Evolutionary conservation across 225 moss, liverwort and hornwort species (phyloP).

Genomic region (Marchantia polymorpha): DNA sequence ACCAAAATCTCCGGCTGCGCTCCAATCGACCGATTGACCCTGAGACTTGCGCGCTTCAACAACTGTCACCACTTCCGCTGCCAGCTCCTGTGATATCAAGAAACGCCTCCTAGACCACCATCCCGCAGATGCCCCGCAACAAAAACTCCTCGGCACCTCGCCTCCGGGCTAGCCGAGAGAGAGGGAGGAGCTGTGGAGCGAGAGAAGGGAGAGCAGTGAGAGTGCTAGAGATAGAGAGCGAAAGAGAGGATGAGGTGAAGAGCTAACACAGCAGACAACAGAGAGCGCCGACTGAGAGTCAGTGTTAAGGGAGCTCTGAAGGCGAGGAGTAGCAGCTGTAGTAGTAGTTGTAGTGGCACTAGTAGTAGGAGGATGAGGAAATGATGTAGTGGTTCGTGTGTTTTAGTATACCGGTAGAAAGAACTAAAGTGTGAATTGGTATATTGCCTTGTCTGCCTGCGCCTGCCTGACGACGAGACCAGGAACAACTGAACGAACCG

Average conservation of each 20-base stretch:
- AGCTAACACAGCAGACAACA: background rate
- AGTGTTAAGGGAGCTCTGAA: background rate
- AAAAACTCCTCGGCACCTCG: background rate
- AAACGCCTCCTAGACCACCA: background rate
- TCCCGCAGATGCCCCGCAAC: background rate
- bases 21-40: background rate
- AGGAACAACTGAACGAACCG: background rate
- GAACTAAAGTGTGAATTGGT: background rate
- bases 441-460: background rate
- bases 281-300: background rate
- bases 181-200: background rate
- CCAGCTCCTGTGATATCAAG: background rate
- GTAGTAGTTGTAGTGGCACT: background rate
- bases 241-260: background rate
- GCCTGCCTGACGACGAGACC: background rate
- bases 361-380: background rate
- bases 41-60: background rate
- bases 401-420: background rate
- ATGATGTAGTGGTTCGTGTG: too few relatives aligned
- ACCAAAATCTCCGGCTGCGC: background rate
- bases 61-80: background rate
- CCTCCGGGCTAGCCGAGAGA: slow-evolving; percentile 9
- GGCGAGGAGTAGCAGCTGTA: background rate
- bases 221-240: background rate
- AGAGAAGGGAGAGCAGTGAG: background rate